These are phyloP conservation scores for Phytophthora melonis DNA, from an alignment of 352 stramenopile species.

Conservation along the genomic window DNA sequence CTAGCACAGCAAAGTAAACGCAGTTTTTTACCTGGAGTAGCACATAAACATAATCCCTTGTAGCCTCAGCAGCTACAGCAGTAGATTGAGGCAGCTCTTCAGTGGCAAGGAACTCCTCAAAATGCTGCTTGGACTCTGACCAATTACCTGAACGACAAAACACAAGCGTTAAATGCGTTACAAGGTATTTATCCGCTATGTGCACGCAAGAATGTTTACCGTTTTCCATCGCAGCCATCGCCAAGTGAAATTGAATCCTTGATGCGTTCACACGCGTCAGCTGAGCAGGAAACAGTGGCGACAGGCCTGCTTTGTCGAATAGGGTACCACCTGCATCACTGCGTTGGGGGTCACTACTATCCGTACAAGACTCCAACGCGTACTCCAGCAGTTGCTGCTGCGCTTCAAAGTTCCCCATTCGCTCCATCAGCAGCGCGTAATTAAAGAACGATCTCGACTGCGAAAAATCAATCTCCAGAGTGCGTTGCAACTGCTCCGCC, in stretches of 20 bases:
- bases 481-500: constrained; percentile 54
- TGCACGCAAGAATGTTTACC: constrained; percentile 27
- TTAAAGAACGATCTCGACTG: constrained; percentile 70
- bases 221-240: constrained; percentile 54
- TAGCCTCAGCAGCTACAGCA: constrained; percentile 11
- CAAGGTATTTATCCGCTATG: not conserved
- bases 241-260: constrained; percentile 46
- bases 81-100: not conserved
- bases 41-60: constrained; percentile 67
- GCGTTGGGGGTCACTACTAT: not conserved
- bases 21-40: constrained; percentile 56
- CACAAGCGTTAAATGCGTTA: not conserved
- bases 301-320: constrained; percentile 28
- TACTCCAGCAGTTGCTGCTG: constrained; percentile 76
- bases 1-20: not conserved
- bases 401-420: constrained; percentile 50
- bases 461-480: constrained; percentile 65
- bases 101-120: constrained; percentile 41
- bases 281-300: constrained; percentile 33
- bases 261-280: constrained; percentile 15
- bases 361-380: constrained; percentile 30
- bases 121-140: constrained; percentile 50
- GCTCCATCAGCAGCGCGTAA: constrained; percentile 69
- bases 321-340: constrained; percentile 14
- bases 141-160: constrained; percentile 39